A percentile compares a stretch with the other conserved stretches of the same genome.
Evolutionary conservation across 208 protist species (phyloP).

Genomic region (Acanthamoeba healyi): DNA sequence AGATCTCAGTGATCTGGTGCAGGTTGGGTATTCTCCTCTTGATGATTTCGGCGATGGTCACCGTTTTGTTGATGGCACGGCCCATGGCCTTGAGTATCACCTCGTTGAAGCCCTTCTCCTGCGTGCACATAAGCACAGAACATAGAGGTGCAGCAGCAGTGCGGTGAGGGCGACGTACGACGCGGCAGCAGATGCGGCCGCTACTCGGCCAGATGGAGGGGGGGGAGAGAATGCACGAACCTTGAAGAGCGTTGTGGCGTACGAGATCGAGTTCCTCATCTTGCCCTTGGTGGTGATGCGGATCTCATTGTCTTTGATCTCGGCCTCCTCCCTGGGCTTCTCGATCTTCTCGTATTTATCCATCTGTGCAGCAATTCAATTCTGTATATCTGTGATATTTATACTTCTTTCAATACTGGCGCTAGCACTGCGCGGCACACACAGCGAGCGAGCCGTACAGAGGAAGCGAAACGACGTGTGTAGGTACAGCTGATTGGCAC

Average conservation of each 20-base stretch:
- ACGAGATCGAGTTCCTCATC: slow-evolving; percentile 65
- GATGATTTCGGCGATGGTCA: slow-evolving; percentile 72
- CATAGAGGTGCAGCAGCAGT: neutral
- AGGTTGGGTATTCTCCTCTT: slow-evolving; percentile 71
- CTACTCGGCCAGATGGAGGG: neutral
- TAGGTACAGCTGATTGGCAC: no score
- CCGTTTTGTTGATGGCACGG: slow-evolving; percentile 73
- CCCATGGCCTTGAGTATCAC: slow-evolving; percentile 73
- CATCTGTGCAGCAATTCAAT: neutral
- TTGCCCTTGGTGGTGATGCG: slow-evolving; percentile 69
- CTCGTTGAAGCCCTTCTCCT: slow-evolving; percentile 43
- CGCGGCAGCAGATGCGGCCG: neutral
- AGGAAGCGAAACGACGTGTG: no score
- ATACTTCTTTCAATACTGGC: no score
- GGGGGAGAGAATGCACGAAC: neutral
- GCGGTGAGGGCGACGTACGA: no score
- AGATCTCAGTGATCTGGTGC: slow-evolving; percentile 65
- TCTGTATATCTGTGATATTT: no score
- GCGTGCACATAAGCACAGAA: neutral
- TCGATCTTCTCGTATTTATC: slow-evolving; percentile 38
- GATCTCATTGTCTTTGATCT: slow-evolving; percentile 71
- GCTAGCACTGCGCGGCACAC: no score
- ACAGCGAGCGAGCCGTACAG: no score
- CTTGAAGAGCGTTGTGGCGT: slow-evolving; percentile 59
- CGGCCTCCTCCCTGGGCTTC: slow-evolving; percentile 6